Base-by-base conservation (phyloP, 495 filamentous ascomycete genomes). In the Aspergillus taichungensis region DNA sequence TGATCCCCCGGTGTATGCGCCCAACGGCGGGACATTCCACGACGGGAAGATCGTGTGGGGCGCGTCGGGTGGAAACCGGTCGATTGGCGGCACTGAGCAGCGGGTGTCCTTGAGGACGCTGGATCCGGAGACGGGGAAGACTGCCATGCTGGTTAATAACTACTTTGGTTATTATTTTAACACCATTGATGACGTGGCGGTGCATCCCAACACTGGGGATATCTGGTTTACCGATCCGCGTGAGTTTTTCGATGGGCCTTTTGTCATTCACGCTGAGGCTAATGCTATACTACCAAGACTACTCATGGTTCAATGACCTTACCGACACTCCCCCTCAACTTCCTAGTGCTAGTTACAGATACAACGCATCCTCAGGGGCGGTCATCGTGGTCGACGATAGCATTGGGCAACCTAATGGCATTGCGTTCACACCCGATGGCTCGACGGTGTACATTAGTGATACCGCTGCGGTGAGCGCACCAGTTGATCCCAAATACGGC, bases 341-440 rank as follows among this genome's bases (percentile, higher is more conserved):
- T 14, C 46, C 52, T 7, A 43, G 53, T 7, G 66, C 67, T 13
- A 64, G 55, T 24, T 73, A 69, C 44, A 57, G 66, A 32, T 70
- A 67, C 54, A 54, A 58, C 18, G 56, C 60, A 1, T 43, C 47
- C 1, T 69, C 68, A 1, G 66, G 66, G 8, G 30, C 85, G 74
- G 34, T 82, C 60, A 47, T 80, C 69, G 60, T 82, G 73, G 55
- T 79, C 67, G 47, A 94, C 81, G 38, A 94, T 79, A 53, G 86
- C 87, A 38, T 83, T 73, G 0, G 88, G 80, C 11, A 94, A 74
- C 57, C 92, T 84, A 61, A 94, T 90, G 50, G 50, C 10, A 48
- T 53, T 32, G 50, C 50, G 4, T 50, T 45, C 9, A 52, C 57
- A 8, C 45, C 50, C 6, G 50, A 48, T 6, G 50, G 45, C 12